Conservation (phyloP, 2,329 filamentous ascomycete species). For the Didymella sp. region DNA sequence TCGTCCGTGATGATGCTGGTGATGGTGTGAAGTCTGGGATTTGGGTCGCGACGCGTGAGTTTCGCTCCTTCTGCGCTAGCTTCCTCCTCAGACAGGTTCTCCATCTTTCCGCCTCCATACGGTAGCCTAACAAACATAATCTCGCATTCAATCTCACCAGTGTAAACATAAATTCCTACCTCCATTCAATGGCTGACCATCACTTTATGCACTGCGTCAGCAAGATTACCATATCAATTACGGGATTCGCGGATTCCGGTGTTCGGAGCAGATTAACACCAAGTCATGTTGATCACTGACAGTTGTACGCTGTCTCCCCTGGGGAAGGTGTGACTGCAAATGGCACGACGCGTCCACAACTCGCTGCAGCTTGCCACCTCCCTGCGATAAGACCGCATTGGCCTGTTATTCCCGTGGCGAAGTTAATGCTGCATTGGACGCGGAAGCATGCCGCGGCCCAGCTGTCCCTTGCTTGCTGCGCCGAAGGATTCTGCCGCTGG, state of each 20-base stretch:
- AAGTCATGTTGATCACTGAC: slow-evolving; percentile 8
- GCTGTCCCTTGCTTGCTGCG: slow-evolving; percentile 4
- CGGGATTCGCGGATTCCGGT: slow-evolving; percentile 8
- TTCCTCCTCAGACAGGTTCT: neutral
- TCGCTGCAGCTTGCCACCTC: slow-evolving; percentile 1
- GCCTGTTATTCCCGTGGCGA: slow-evolving; percentile 10
- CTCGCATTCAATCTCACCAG: neutral
- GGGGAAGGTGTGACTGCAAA: slow-evolving; percentile 11
- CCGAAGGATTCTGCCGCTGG: slow-evolving; percentile 15
- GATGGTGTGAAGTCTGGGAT: slow-evolving; percentile 6
- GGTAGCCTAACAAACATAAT: neutral
- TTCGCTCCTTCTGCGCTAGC: slow-evolving; percentile 2
- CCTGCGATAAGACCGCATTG: slow-evolving; percentile 10
- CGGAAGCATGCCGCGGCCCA: slow-evolving; percentile 14
- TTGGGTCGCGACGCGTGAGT: slow-evolving; percentile 5
- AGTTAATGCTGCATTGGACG: neutral
- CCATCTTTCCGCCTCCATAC: neutral
- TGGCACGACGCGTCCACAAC: neutral
- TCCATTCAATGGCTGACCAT: neutral
- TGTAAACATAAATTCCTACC: neutral
- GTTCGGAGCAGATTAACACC: slow-evolving; percentile 4
- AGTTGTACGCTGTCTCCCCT: neutral
- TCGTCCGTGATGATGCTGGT: neutral
- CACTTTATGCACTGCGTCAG: slow-evolving; percentile 3
- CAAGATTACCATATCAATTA: neutral